Conservation (phyloP, 768 basidiomycete species). For the Macrolepiota albuminosa region DNA sequence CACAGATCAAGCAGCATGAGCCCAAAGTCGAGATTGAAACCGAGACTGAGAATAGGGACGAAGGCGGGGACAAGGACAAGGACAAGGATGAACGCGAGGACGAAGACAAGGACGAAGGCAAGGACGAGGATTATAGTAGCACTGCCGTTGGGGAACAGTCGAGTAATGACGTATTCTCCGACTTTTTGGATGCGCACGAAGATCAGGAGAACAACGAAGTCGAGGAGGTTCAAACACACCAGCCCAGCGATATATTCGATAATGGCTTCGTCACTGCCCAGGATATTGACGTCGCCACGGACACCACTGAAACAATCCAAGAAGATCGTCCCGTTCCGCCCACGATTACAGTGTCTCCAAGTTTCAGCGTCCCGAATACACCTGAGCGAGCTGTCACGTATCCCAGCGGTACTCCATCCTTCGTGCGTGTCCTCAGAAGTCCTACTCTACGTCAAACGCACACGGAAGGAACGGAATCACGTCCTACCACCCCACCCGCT, state of each 20-base stretch:
- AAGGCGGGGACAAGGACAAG: neutral
- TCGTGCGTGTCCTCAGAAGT: neutral
- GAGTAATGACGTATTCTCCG: neutral
- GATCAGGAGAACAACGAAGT: neutral
- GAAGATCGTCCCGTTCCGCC: neutral
- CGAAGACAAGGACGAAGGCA: neutral
- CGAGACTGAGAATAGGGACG: neutral
- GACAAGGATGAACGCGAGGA: neutral
- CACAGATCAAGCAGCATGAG: neutral
- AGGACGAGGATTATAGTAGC: neutral
- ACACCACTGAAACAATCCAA: neutral
- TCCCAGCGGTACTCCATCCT: neutral
- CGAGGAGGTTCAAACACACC: neutral
- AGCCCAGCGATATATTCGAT: neutral
- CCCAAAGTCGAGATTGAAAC: neutral
- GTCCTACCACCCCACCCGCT: neutral
- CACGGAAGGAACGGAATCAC: neutral
- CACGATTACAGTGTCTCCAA: neutral
- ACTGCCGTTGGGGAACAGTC: neutral
- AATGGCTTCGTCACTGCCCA: neutral
- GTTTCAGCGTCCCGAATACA: neutral
- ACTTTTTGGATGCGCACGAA: neutral
- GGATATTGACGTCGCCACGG: neutral
- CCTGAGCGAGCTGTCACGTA: neutral
- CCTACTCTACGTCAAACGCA: neutral